These are phyloP conservation scores for Apiotrichum sp. DNA, from an alignment of 1,284 basidiomycete species.

Conservation along the genomic window DNA sequence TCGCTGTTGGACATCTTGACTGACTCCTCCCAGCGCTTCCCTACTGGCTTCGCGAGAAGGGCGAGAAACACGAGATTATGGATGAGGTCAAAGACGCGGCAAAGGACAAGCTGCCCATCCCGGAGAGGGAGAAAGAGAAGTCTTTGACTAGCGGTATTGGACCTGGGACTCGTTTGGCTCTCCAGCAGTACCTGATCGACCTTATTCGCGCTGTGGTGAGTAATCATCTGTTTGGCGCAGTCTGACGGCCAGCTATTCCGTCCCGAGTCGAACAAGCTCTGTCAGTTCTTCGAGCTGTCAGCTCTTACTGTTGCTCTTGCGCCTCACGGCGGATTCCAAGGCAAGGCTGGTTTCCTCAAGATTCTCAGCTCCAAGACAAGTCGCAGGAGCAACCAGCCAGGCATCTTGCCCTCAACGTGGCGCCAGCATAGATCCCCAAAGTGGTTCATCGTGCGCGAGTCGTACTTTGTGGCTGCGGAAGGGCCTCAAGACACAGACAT, in stretches of 20 bases:
- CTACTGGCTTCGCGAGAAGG: slow-evolving; percentile 50
- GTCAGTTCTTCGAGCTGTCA: slow-evolving; percentile 92
- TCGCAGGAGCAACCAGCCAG: slow-evolving; percentile 50
- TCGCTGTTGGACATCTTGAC: not conserved
- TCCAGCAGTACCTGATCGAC: slow-evolving; percentile 84
- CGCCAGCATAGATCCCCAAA: slow-evolving; percentile 63
- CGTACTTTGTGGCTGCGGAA: slow-evolving; percentile 80
- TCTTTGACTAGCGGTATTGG: slow-evolving; percentile 52
- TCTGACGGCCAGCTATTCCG: slow-evolving; percentile 74
- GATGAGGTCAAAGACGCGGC: slow-evolving; percentile 50
- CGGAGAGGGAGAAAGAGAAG: slow-evolving; percentile 18
- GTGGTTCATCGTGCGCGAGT: slow-evolving; percentile 93
- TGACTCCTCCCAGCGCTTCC: slow-evolving; percentile 58
- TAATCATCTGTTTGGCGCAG: slow-evolving; percentile 9
- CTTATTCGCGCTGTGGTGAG: slow-evolving; percentile 82
- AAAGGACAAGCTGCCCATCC: not conserved
- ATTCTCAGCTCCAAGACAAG: slow-evolving; percentile 49
- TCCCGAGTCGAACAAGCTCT: slow-evolving; percentile 83
- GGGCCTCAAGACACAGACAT: slow-evolving; percentile 76
- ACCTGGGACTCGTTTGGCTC: slow-evolving; percentile 67
- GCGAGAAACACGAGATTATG: slow-evolving; percentile 37
- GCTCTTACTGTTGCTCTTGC: slow-evolving; percentile 79
- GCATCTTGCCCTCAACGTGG: slow-evolving; percentile 52
- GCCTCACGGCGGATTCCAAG: slow-evolving; percentile 66
- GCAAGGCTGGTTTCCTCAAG: slow-evolving; percentile 81